These are phyloP conservation scores for Tricholoma bakamatsutake DNA, from an alignment of 768 basidiomycete species.

Conservation along the genomic window DNA sequence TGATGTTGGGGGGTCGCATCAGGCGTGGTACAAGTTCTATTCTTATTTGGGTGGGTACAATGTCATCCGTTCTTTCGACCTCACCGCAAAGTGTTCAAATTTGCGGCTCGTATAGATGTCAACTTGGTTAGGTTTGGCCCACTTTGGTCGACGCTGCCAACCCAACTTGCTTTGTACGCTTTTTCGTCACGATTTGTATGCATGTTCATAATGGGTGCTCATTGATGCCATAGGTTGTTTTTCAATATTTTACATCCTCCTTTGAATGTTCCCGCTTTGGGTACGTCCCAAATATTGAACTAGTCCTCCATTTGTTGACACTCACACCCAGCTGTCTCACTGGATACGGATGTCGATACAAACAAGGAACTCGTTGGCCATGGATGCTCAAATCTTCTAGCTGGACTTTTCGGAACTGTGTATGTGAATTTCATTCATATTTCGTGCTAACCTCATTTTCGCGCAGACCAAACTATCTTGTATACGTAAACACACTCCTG, in stretches of 20 bases:
- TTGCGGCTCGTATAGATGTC: constrained; percentile 42
- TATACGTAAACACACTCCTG: constrained; percentile 85
- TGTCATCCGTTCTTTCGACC: background rate
- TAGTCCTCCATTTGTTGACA: background rate
- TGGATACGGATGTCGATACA: constrained; percentile 84
- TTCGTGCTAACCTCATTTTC: constrained; percentile 6
- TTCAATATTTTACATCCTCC: constrained; percentile 85
- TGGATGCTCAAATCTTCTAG: constrained; percentile 83
- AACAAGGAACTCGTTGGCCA: constrained; percentile 91
- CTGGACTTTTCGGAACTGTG: constrained; percentile 80
- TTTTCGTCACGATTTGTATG: too few species aligned
- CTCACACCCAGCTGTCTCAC: constrained; percentile 63
- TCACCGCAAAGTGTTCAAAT: background rate
- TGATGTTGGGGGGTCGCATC: constrained; percentile 44
- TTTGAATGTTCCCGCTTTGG: constrained; percentile 84
- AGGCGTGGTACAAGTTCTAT: constrained; percentile 83
- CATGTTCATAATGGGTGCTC: background rate
- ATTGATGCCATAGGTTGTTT: constrained; percentile 47
- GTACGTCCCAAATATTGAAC: constrained; percentile 33
- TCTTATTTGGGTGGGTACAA: constrained; percentile 62
- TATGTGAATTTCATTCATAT: constrained; percentile 27
- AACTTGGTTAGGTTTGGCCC: constrained; percentile 52
- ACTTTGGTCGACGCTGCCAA: constrained; percentile 82
- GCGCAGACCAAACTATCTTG: constrained; percentile 73
- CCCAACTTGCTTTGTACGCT: constrained; percentile 84